Evolutionary conservation across 1,284 basidiomycete genomes (phyloP), one percentile per base, ranked within the genome.

Genomic region (Moniliophthora roreri): DNA sequence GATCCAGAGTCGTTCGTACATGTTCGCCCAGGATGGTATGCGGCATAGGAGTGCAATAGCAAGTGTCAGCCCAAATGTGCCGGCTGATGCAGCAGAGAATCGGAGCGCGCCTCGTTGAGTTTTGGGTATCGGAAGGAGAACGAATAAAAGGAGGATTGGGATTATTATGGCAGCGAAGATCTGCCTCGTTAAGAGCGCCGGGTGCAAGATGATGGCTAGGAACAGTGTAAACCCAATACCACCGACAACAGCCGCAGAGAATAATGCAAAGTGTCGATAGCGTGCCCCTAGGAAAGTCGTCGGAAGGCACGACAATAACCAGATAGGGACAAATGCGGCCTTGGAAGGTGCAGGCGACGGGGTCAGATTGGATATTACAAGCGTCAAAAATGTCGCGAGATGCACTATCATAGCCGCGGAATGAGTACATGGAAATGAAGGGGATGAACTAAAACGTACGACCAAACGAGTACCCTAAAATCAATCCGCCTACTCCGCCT

Each of bases 401-500:
- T 87, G 81, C 7, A 85, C 82, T 85, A 53, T n/a, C 28, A 37
- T 46, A 32, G 40, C n/a, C n/a, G n/a, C n/a, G 42, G 53, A 52
- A 54, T 54, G 15, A 50, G 48, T 51, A 50, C 6, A 47, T 2
- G 10, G 37, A 18, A 23, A 54, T 35, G 48, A 32, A 41, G 49
- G 51, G 38, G 16, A 26, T n/a, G 18, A 20, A 47, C 8, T 6
- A 4, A 38, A 24, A 73, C 78, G 38, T 62, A 86, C 85, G 62
- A 58, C 85, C 85, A 57, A 85, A 85, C 7, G 73, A 65, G 66
- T 79, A 87, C 13, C 85, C 86, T 16, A 72, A 63, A 7, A 76
- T 72, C 15, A 84, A 58, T 8, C 86, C 86, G 48, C 86, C 85
- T 15, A 85, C 55, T 3, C 86, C 85, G 37, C 85, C 84, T 62